Conservation (phyloP, 768 basidiomycete genomes). For the Mycena albidolilacea region DNA sequence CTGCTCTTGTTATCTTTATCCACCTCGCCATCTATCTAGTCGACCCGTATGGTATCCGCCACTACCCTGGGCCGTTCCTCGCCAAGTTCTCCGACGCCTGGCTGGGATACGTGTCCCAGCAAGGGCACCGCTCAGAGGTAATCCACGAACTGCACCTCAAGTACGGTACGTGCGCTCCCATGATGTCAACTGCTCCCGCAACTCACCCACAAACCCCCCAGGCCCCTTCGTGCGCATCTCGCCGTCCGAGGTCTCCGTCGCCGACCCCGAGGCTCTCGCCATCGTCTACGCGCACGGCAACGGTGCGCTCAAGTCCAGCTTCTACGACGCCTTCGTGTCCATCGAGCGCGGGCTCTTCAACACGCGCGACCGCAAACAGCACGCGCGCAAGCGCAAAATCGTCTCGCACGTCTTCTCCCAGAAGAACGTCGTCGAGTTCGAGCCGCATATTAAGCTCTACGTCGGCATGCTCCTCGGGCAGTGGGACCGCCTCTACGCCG, state of each 20-base stretch:
- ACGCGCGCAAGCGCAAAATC: conserved; percentile 93
- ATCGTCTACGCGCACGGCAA: conserved; percentile 87
- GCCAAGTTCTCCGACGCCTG: conserved; percentile 83
- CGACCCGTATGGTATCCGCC: conserved; percentile 72
- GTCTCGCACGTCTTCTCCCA: conserved; percentile 89
- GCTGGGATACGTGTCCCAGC: conserved; percentile 74
- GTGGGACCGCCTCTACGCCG: conserved; percentile 80
- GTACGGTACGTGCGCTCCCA: conserved; percentile 66
- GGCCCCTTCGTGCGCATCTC: conserved; percentile 80
- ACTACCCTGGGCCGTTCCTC: conserved; percentile 76
- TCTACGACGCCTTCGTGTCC: conserved; percentile 86
- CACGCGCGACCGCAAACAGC: conserved; percentile 82
- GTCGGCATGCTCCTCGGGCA: conserved; percentile 73
- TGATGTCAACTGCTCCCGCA: background rate
- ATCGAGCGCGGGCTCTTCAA: conserved; percentile 84
- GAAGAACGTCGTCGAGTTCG: conserved; percentile 89
- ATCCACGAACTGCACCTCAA: conserved; percentile 82
- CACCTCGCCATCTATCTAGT: conserved; percentile 67
- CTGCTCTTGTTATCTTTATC: conserved; percentile 49
- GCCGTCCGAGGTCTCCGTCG: conserved; percentile 83
- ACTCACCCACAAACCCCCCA: conserved; percentile 42
- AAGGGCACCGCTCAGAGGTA: conserved; percentile 82
- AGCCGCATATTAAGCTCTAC: conserved; percentile 79
- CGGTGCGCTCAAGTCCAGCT: conserved; percentile 85
- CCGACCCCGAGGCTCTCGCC: conserved; percentile 82